Base-by-base conservation (phyloP, 768 basidiomycete species). In the Boletellus sp. region DNA sequence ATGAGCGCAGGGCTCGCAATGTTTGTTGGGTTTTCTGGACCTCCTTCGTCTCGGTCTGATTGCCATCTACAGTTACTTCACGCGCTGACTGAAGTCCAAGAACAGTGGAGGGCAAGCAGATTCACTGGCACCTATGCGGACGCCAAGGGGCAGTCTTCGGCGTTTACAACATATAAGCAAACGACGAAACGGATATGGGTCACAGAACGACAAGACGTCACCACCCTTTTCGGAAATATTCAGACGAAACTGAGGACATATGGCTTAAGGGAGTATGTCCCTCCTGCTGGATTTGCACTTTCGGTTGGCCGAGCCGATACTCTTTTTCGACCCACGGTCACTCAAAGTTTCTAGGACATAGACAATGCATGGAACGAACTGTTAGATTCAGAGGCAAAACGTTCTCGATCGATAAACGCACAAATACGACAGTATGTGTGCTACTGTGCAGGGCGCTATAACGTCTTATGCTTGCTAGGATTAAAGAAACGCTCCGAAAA, bases 231-330 rank as follows among this genome's bases (percentile, higher is more conserved):
- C 55, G 85, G 89, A 3, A 95, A 96, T 61, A 85, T 99, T 24
- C 90, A 94, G 67, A 95, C 92, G 1, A 97, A 98, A 69, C 72
- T 98, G 48, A 80, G 78, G 67, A 98, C 94, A 20, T 98, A 98
- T 72, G 83, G 85, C 10, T 64, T 99, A 57, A 75, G 83, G 51
- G 83, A 90, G 60, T 98, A 94, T 67, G 76, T 85, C 20, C 94
- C 96, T 12, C 81, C 84, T 2, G 64, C 69, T 4, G 93, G 90
- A 3, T 70, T 93, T 17, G 71, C 82, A 20, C 74, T 85, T 26
- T 71, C 75, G 32, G 83, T 83, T 53, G 42, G 78, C 64, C 46
- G 20, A 36, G 10, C 12, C 12, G 28, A 49, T 10, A 3, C 9
- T 11, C n/a, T 40, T 40, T 42, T 28, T 31, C 15, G 10, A 35